phyloP scores from a whole-genome alignment of 148 eudicot species.

The Rhododendron griersonianum region DNA sequence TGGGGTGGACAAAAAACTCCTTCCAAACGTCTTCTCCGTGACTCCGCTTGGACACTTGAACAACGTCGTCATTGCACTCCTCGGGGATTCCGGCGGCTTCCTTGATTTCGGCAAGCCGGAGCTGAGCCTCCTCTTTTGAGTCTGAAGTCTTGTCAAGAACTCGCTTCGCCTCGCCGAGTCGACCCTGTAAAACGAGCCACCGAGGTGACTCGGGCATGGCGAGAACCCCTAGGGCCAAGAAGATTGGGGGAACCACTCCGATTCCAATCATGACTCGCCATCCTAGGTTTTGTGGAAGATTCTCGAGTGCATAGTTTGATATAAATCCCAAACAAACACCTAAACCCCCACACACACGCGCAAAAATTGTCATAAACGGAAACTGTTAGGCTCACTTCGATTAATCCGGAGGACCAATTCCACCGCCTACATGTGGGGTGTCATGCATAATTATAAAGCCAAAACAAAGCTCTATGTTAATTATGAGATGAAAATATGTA shows the following conservation, averaged over 20 bases:
- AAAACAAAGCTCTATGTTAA: no score
- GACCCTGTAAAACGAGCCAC: slow-evolving; percentile 38
- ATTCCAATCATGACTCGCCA: slow-evolving; percentile 3
- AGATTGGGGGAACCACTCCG: background rate
- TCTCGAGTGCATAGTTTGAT: slow-evolving; percentile 1
- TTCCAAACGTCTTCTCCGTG: slow-evolving; percentile 29
- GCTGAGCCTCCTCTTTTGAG: slow-evolving; percentile 23
- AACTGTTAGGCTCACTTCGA: no score
- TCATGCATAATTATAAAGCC: no score
- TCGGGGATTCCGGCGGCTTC: slow-evolving; percentile 29
- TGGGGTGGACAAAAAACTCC: slow-evolving; percentile 30
- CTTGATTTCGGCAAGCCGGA: slow-evolving; percentile 28
- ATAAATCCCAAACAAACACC: background rate
- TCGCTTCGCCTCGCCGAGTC: slow-evolving; percentile 24
- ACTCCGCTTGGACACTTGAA: slow-evolving; percentile 10
- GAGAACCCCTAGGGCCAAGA: slow-evolving; percentile 22
- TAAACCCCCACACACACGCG: background rate
- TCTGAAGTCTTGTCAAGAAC: slow-evolving; percentile 27
- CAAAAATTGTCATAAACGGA: background rate
- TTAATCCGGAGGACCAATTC: no score
- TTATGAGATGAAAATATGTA: no score
- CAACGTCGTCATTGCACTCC: slow-evolving; percentile 23
- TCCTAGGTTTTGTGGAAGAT: background rate
- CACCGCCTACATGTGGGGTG: no score
- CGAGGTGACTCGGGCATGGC: slow-evolving; percentile 43